These are phyloP conservation scores for Cunninghamia lanceolata DNA, from an alignment of 75 land plant species.

Conservation along the genomic window DNA sequence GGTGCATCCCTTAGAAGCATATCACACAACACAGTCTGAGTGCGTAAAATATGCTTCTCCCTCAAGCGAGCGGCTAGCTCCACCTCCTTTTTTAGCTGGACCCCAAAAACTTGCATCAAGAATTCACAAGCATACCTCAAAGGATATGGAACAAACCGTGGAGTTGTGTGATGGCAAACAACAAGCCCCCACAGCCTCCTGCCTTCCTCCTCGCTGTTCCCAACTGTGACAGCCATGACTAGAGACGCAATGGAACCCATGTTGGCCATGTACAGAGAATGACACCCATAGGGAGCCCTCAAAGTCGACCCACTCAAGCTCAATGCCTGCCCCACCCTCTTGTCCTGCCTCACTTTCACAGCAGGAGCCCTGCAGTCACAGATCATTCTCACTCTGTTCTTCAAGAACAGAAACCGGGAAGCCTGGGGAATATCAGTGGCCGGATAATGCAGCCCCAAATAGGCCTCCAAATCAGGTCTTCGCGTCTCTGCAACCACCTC, in stretches of 20 bases:
- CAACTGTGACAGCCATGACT: conserved; percentile 77
- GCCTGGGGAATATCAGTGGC: conserved; percentile 95
- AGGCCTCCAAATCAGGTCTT: conserved; percentile 67
- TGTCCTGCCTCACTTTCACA: conserved; percentile 70
- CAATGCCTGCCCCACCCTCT: conserved; percentile 44
- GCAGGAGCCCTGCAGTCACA: conserved; percentile 72
- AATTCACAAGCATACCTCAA: conserved; percentile 74
- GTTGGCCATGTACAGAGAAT: conserved; percentile 87
- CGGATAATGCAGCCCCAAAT: conserved; percentile 88
- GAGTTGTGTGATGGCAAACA: conserved; percentile 86
- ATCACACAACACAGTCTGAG: conserved; percentile 84
- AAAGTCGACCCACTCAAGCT: conserved; percentile 73
- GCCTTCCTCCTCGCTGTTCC: conserved; percentile 47
- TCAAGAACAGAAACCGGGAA: conserved; percentile 85
- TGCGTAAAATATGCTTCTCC: conserved; percentile 74
- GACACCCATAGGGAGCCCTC: conserved; percentile 91
- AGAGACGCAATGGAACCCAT: conserved; percentile 92
- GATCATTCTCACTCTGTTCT: conserved; percentile 87
- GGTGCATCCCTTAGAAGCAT: conserved; percentile 92
- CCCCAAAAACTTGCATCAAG: conserved; percentile 76
- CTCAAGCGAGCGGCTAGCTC: conserved; percentile 67
- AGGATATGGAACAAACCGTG: conserved; percentile 77
- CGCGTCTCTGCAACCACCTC: conserved; percentile 84
- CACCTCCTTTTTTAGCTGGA: conserved; percentile 83
- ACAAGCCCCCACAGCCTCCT: conserved; percentile 88